These are phyloP conservation scores for Apiospora kogelbergensis DNA, from an alignment of 2,329 filamentous ascomycete genomes.

Conservation along the genomic window DNA sequence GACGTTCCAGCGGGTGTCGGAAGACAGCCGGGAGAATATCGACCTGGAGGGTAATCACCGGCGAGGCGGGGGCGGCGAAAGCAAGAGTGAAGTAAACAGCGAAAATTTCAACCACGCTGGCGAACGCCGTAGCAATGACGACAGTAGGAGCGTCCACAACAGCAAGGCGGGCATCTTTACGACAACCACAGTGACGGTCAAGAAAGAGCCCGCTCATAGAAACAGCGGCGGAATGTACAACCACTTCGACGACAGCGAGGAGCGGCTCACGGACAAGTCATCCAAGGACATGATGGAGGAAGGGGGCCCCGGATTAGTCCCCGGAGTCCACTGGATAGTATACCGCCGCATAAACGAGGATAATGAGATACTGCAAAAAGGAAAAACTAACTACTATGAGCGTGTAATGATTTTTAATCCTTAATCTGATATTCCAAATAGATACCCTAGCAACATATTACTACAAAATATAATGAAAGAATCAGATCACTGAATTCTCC, in stretches of 20 bases:
- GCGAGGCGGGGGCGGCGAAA: not conserved
- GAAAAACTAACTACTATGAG: not conserved
- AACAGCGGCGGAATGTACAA: not conserved
- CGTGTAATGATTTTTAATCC: not conserved
- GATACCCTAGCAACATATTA: not conserved
- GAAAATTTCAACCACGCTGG: not conserved
- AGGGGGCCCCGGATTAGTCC: not conserved
- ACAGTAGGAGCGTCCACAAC: not conserved
- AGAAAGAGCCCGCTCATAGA: not conserved
- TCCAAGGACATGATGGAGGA: conserved; percentile 7
- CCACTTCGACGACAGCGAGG: conserved; percentile 7
- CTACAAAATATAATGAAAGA: not conserved
- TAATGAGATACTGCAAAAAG: not conserved
- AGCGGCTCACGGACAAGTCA: conserved; percentile 5
- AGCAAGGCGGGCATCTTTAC: not conserved
- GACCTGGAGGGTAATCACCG: not conserved
- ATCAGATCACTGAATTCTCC: too few species aligned
- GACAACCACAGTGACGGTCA: conserved; percentile 9
- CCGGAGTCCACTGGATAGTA: not conserved
- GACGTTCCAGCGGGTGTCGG: conserved; percentile 11
- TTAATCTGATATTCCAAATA: not conserved
- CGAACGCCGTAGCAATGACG: not conserved
- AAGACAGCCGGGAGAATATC: not conserved
- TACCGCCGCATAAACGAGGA: not conserved
- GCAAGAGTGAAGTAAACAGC: not conserved